Conservation (phyloP, 352 stramenopile genomes). For the Globisporangium uncinulatum region DNA sequence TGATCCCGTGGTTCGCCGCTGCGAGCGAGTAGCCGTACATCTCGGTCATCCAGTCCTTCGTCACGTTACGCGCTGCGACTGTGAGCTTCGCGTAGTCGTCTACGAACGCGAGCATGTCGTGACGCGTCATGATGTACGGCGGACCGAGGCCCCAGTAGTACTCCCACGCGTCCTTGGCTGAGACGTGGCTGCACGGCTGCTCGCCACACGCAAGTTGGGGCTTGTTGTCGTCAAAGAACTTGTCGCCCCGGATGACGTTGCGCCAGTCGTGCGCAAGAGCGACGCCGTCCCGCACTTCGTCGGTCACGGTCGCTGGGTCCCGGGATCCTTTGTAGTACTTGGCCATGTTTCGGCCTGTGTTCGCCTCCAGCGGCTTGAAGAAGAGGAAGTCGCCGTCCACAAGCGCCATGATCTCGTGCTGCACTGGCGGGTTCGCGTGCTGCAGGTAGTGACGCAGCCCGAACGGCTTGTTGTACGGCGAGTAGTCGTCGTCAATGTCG, state of each 20-base stretch:
- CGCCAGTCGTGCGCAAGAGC: constrained; percentile 43
- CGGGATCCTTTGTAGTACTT: constrained; percentile 35
- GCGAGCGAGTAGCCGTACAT: constrained; percentile 48
- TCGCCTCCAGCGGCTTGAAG: constrained; percentile 19
- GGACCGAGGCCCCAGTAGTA: constrained; percentile 40
- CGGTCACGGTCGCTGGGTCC: constrained; percentile 23
- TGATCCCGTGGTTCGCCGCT: constrained; percentile 43
- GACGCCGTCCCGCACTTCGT: constrained; percentile 32
- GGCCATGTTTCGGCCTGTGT: constrained; percentile 30
- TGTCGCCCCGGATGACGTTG: constrained; percentile 25
- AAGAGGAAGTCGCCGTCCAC: constrained; percentile 16
- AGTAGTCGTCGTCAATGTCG: constrained; percentile 17
- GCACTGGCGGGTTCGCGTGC: constrained; percentile 18
- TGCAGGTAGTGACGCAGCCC: constrained; percentile 20
- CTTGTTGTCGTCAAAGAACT: constrained; percentile 25
- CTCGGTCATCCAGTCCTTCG: constrained; percentile 42
- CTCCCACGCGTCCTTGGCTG: constrained; percentile 25
- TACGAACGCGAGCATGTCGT: constrained; percentile 6
- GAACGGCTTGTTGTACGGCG: constrained; percentile 25
- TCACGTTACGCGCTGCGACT: constrained; percentile 4
- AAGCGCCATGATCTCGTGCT: constrained; percentile 18
- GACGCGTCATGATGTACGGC: constrained; percentile 51
- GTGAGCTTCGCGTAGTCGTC: constrained; percentile 24
- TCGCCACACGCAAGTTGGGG: constrained; percentile 25
- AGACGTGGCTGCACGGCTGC: constrained; percentile 27